phyloP scores from a whole-genome alignment of 495 filamentous ascomycete species.

The Melanomma pulvis-pyrius region DNA sequence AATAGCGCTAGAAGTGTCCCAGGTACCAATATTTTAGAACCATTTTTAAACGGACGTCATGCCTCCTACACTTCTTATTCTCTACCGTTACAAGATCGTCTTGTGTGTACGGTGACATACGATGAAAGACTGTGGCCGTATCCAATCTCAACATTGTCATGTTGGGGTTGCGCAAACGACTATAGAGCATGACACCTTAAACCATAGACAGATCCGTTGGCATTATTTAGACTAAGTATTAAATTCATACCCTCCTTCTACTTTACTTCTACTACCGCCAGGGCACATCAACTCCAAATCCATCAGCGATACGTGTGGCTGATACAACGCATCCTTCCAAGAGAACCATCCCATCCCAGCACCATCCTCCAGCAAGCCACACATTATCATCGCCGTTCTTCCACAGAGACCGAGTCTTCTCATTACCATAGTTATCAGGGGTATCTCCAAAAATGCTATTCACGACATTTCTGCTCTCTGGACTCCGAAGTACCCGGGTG shows the following conservation, averaged over 20 bases:
- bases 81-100: not conserved
- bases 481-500: slow-evolving; percentile 46
- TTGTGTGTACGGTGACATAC: too few species aligned
- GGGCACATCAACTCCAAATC: slow-evolving; percentile 52
- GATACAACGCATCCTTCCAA: slow-evolving; percentile 62
- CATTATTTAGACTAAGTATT: not conserved
- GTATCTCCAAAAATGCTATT: slow-evolving; percentile 45
- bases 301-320: slow-evolving; percentile 54
- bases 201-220: too few species aligned
- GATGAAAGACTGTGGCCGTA: too few species aligned
- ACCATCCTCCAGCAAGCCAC: slow-evolving; percentile 61
- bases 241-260: not conserved
- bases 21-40: not conserved
- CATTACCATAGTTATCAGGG: not conserved
- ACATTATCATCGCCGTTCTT: slow-evolving; percentile 56
- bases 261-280: slow-evolving; percentile 10
- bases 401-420: slow-evolving; percentile 41
- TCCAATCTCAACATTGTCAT: too few species aligned
- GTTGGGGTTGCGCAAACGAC: too few species aligned
- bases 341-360: slow-evolving; percentile 67
- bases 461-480: slow-evolving; percentile 40
- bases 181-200: too few species aligned
- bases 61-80: not conserved
- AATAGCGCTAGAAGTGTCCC: not conserved
- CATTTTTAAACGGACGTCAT: not conserved